Base-by-base conservation (phyloP, 73 alveolate genomes). In the Paramecium caudatum region DNA sequence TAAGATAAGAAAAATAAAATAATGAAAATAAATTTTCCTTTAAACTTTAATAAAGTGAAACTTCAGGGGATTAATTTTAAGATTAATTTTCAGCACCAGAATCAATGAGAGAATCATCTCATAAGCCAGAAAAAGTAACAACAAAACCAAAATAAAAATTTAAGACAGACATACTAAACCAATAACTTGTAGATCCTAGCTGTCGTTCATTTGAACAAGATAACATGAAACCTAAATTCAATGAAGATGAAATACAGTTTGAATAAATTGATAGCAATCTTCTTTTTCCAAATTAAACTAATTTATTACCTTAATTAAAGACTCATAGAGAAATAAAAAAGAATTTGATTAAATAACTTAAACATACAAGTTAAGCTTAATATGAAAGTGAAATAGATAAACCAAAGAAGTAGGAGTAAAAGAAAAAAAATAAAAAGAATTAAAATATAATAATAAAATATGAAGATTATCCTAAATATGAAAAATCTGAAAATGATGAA, bases 391-490 rank as follows among this genome's bases (percentile, higher is more conserved):
- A 55, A 23, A 37, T 43, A 3, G 80, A 55, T 10, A 55, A 55
- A 25, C n/a, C 8, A 55, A 55, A 55, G 43, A 55, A 55, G 30
- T 27, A 55, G 7, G 80, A 55, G n/a, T 10, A 16, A 4, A 55
- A 23, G 17, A 16, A 55, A 55, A 55, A 55, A 1, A 17, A 2
- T 5, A 55, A 55, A 25, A 3, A 23, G 23, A 55, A 55, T 27
- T 27, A 55, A 27, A 55, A 55, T 10, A 55, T 55, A 1, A 55
- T 55, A 5, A 55, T 55, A 23, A 10, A 55, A 55, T 55, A 55
- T 55, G 80, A 55, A 55, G 80, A 55, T 7, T 55, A 55, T 55
- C 80, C 80, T 4, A 55, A 55, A 55, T 25, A 55, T 55, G 80
- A 55, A 55, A 27, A 55, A 21, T 2, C n/a, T n/a, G 30, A 55